Percentiles rank a stretch among this genome's conserved stretches.
phyloP scores from a whole-genome alignment of 1,284 basidiomycete species.

The Apiotrichum brassicae region DNA sequence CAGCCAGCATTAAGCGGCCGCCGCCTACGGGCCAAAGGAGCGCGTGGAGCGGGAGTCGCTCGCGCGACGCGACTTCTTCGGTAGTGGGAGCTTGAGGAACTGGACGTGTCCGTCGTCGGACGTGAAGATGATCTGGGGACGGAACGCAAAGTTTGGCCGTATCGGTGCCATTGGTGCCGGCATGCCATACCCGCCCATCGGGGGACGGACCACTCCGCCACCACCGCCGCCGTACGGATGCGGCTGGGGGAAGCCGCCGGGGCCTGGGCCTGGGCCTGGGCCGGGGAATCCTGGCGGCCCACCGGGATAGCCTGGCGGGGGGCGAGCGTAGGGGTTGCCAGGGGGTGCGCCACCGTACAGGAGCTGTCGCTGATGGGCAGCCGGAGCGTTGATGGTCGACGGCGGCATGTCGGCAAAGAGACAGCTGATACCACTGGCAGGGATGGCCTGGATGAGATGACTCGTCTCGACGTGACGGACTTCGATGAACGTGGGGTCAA shows the following conservation, averaged over 20 bases:
- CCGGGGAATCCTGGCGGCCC: neutral
- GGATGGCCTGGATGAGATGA: constrained; percentile 87
- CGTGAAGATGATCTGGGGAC: constrained; percentile 45
- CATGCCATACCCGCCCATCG: constrained; percentile 5
- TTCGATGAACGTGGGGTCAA: constrained; percentile 94
- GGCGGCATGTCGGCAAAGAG: constrained; percentile 92
- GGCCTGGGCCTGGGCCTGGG: constrained; percentile 2
- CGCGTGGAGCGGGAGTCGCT: constrained; percentile 8
- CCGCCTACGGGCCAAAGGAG: neutral
- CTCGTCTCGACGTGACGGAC: constrained; percentile 94
- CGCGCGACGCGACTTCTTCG: constrained; percentile 1
- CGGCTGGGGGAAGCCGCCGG: constrained; percentile 7
- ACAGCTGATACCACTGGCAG: constrained; percentile 78
- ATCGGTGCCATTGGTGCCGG: constrained; percentile 19
- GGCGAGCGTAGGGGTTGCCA: constrained; percentile 7
- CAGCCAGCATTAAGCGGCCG: too few relatives aligned
- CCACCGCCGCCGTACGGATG: constrained; percentile 9
- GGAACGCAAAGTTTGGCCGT: constrained; percentile 18
- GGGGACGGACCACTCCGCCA: constrained; percentile 2
- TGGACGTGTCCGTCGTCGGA: constrained; percentile 47
- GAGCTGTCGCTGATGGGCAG: constrained; percentile 26
- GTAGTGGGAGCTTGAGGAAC: constrained; percentile 41
- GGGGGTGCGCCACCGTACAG: constrained; percentile 21
- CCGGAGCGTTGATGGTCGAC: constrained; percentile 50
- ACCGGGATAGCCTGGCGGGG: neutral